These are phyloP conservation scores for Bisporella sp. DNA, from an alignment of 2,329 filamentous ascomycete genomes.

Conservation along the genomic window DNA sequence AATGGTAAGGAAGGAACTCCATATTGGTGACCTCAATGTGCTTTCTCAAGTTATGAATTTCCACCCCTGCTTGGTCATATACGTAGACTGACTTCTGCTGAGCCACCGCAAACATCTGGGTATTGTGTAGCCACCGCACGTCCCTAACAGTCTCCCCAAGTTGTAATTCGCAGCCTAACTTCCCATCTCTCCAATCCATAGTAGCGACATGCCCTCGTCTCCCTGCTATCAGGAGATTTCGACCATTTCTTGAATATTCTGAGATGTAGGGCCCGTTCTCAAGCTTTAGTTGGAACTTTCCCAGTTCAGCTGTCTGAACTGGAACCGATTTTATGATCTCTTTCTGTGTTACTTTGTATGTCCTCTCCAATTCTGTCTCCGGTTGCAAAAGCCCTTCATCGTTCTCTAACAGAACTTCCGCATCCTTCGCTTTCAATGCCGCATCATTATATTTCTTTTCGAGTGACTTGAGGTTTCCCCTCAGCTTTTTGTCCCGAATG, in stretches of 20 bases:
- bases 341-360: slow-evolving; percentile 86
- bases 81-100: slow-evolving; percentile 98
- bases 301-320: slow-evolving; percentile 82
- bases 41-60: slow-evolving; percentile 85
- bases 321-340: slow-evolving; percentile 72
- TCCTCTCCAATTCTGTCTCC: slow-evolving; percentile 81
- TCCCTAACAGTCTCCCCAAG: slow-evolving; percentile 86
- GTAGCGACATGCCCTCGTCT: slow-evolving; percentile 92
- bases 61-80: slow-evolving; percentile 85
- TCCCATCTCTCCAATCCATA: slow-evolving; percentile 93
- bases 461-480: slow-evolving; percentile 68
- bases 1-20: slow-evolving; percentile 95
- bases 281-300: slow-evolving; percentile 77
- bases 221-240: slow-evolving; percentile 77
- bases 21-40: slow-evolving; percentile 88
- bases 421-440: slow-evolving; percentile 80
- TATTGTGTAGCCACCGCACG: slow-evolving; percentile 88
- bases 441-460: slow-evolving; percentile 81
- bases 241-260: slow-evolving; percentile 86
- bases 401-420: slow-evolving; percentile 89
- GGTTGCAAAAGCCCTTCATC: slow-evolving; percentile 79
- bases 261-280: slow-evolving; percentile 81
- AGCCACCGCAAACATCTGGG: slow-evolving; percentile 88
- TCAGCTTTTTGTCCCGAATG: slow-evolving; percentile 85
- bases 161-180: slow-evolving; percentile 85